These are phyloP conservation scores for Obelidium mucronatum DNA, from an alignment of 192 early-diverging fungal species.

Conservation along the genomic window DNA sequence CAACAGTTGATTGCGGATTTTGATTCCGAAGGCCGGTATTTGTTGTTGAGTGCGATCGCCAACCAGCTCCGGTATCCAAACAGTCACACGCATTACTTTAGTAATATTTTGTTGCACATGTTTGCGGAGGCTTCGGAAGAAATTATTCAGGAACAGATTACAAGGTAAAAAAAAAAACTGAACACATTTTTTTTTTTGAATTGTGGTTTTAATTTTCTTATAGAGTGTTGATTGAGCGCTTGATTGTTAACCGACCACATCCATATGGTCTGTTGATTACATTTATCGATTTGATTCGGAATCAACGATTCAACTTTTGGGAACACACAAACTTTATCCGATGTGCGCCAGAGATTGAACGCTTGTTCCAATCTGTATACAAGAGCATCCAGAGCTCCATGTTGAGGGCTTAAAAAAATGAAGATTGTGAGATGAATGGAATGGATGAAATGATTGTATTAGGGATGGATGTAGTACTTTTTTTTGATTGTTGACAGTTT, in stretches of 20 bases:
- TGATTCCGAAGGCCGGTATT: slow-evolving; percentile 86
- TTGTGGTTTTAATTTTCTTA: background rate
- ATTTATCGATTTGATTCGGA: slow-evolving; percentile 96
- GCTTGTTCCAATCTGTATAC: slow-evolving; percentile 76
- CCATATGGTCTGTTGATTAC: slow-evolving; percentile 98
- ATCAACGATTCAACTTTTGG: slow-evolving; percentile 84
- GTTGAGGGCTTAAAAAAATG: slow-evolving; percentile 23
- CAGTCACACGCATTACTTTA: slow-evolving; percentile 95
- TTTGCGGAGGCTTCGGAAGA: slow-evolving; percentile 83
- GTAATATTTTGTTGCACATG: slow-evolving; percentile 83
- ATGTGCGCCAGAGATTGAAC: slow-evolving; percentile 83
- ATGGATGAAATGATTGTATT: too few relatives aligned
- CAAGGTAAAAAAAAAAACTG: slow-evolving; percentile 70
- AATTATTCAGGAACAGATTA: slow-evolving; percentile 92
- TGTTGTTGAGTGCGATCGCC: slow-evolving; percentile 89
- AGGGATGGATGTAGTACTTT: too few relatives aligned
- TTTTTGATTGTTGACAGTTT: too few relatives aligned
- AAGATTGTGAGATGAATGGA: background rate
- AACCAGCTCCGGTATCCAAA: slow-evolving; percentile 99
- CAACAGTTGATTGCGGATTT: slow-evolving; percentile 77
- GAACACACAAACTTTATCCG: slow-evolving; percentile 67
- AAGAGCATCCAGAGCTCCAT: slow-evolving; percentile 49
- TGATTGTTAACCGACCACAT: slow-evolving; percentile 96
- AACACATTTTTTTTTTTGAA: background rate
- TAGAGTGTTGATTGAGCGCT: slow-evolving; percentile 91